These are phyloP conservation scores for Waltiozyma sp. DNA, from an alignment of 1,139 yeast species.

Conservation along the genomic window DNA sequence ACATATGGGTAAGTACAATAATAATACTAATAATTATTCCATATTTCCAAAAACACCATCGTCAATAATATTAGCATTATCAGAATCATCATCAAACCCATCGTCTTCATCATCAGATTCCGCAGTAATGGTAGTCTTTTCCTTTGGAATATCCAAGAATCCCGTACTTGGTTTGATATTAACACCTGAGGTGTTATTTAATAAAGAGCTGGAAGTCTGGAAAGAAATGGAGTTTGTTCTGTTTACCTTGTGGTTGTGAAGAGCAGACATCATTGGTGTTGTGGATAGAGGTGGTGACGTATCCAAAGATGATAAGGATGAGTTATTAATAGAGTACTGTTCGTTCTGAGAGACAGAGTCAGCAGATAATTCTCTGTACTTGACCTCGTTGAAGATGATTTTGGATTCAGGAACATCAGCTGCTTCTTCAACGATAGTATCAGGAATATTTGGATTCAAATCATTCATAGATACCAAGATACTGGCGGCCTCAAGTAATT, in stretches of 20 bases:
- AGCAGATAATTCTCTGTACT: slow-evolving; percentile 2
- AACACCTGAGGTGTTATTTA: slow-evolving; percentile 3
- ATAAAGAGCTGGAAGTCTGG: slow-evolving; percentile 21
- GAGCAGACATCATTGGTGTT: slow-evolving; percentile 5
- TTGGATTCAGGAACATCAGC: background rate
- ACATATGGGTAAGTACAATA: slow-evolving; percentile 9
- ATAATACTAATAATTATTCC: slow-evolving; percentile 15
- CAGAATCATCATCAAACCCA: slow-evolving; percentile 8
- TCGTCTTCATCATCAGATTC: slow-evolving; percentile 5
- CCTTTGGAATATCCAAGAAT: slow-evolving; percentile 14
- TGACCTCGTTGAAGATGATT: slow-evolving; percentile 3
- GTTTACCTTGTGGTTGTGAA: slow-evolving; percentile 9
- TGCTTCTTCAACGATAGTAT: slow-evolving; percentile 8
- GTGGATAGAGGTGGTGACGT: background rate
- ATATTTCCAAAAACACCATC: slow-evolving; percentile 24
- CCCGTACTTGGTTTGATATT: slow-evolving; percentile 8
- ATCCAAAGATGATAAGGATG: background rate
- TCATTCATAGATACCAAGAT: slow-evolving; percentile 78
- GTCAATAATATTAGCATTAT: slow-evolving; percentile 10
- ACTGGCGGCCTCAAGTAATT: slow-evolving; percentile 78
- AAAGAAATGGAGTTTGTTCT: slow-evolving; percentile 23
- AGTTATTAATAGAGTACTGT: background rate
- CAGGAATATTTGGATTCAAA: slow-evolving; percentile 1
- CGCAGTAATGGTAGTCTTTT: slow-evolving; percentile 1
- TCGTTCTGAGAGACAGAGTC: slow-evolving; percentile 3